A percentile compares a stretch with the other conserved stretches of the same genome.
Conservation (phyloP, 768 basidiomycete species). For the Pisolithus tinctorius region DNA sequence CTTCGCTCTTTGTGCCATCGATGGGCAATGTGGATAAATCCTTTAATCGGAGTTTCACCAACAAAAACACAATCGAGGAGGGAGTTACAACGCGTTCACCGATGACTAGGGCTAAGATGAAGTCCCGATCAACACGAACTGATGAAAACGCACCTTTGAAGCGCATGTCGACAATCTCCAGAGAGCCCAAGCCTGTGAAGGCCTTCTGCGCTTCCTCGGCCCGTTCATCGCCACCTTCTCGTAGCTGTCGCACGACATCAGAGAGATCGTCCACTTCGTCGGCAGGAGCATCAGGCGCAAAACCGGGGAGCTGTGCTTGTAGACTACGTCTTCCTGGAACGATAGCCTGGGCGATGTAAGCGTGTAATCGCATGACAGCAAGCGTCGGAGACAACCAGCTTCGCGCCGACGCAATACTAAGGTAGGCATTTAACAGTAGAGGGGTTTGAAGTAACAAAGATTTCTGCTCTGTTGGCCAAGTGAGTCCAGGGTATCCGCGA, state of each 20-base stretch:
- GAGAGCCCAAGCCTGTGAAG: slow-evolving; percentile 60
- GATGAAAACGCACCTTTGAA: slow-evolving; percentile 65
- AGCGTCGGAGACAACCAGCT: slow-evolving; percentile 85
- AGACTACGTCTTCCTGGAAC: slow-evolving; percentile 42
- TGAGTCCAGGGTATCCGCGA: not conserved
- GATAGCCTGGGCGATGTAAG: slow-evolving; percentile 79
- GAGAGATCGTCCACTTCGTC: slow-evolving; percentile 35
- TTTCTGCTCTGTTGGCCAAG: slow-evolving; percentile 54
- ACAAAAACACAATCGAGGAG: slow-evolving; percentile 79
- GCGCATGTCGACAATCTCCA: slow-evolving; percentile 73
- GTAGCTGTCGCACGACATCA: slow-evolving; percentile 43
- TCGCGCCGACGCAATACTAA: slow-evolving; percentile 77
- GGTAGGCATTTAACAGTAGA: slow-evolving; percentile 66
- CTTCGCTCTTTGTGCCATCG: slow-evolving; percentile 30
- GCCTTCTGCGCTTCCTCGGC: slow-evolving; percentile 40
- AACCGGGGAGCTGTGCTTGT: slow-evolving; percentile 75
- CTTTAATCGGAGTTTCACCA: slow-evolving; percentile 73
- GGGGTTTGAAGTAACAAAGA: slow-evolving; percentile 67
- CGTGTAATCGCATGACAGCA: slow-evolving; percentile 73
- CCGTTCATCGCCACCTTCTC: slow-evolving; percentile 41
- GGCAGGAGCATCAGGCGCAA: slow-evolving; percentile 37
- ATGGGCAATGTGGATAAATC: slow-evolving; percentile 39
- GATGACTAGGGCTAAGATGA: slow-evolving; percentile 50
- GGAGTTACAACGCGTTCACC: slow-evolving; percentile 87
- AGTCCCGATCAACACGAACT: not conserved